Evolutionary conservation across 2,329 filamentous ascomycete species (phyloP).

Genomic region (Albifimbria verrucaria): DNA sequence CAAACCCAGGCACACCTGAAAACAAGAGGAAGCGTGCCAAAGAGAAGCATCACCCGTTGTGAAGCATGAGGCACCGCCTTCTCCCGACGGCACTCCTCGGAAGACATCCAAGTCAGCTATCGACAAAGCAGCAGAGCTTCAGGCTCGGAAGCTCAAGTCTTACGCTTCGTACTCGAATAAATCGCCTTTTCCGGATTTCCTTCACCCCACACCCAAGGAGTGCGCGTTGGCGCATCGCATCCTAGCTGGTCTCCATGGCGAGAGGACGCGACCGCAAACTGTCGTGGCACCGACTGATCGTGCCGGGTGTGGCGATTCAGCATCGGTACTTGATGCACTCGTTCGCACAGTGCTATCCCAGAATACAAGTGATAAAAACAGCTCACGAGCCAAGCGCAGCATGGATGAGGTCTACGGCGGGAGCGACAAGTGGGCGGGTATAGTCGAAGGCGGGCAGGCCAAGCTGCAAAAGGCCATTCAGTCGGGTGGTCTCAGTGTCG

Average conservation of each 20-base stretch:
- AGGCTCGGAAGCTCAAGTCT: conserved; percentile 40
- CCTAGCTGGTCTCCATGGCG: conserved; percentile 63
- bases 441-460: conserved; percentile 34
- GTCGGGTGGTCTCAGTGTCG: conserved; percentile 65
- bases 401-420: conserved; percentile 43
- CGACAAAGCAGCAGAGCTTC: conserved; percentile 19
- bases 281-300: conserved; percentile 60
- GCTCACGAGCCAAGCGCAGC: conserved; percentile 55
- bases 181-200: conserved; percentile 66
- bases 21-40: background rate
- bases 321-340: conserved; percentile 49
- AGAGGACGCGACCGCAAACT: conserved; percentile 56
- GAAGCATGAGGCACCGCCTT: background rate
- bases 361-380: conserved; percentile 51
- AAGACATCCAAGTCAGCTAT: background rate
- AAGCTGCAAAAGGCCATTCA: conserved; percentile 60
- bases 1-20: background rate
- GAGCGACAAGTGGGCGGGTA: conserved; percentile 39
- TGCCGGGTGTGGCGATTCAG: conserved; percentile 57
- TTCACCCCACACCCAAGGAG: conserved; percentile 62
- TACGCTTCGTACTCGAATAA: conserved; percentile 34
- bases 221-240: conserved; percentile 66
- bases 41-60: background rate
- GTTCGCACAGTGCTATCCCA: conserved; percentile 51
- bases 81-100: background rate